Percentiles rank a stretch among this genome's conserved stretches.
Evolutionary conservation across 768 basidiomycete genomes (phyloP).

Genomic region (Mycena indigotica): DNA sequence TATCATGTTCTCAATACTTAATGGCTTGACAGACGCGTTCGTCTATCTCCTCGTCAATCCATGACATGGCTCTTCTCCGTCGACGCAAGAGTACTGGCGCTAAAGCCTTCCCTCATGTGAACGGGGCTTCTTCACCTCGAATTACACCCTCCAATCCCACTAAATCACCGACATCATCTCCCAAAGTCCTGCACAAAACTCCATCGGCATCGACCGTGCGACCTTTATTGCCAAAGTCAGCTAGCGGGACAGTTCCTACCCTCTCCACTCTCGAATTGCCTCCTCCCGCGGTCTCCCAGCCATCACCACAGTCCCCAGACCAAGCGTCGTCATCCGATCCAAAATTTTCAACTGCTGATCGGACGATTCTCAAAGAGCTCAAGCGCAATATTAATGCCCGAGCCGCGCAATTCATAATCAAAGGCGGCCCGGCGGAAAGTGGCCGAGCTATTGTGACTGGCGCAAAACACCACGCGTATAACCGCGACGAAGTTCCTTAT

Average conservation of each 20-base stretch:
- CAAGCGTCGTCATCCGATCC: constrained; percentile 22
- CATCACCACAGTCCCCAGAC: constrained; percentile 8
- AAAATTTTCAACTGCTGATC: constrained; percentile 63
- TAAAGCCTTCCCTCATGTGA: constrained; percentile 28
- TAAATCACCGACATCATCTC: constrained; percentile 13
- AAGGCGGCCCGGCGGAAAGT: constrained; percentile 40
- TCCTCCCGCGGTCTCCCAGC: constrained; percentile 3
- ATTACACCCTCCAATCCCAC: not conserved
- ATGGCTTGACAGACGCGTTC: constrained; percentile 11
- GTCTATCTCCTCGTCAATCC: constrained; percentile 12
- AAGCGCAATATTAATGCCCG: constrained; percentile 53
- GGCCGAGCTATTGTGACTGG: constrained; percentile 29
- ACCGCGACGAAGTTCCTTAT: constrained; percentile 59
- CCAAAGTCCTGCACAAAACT: constrained; percentile 17
- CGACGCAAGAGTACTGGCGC: constrained; percentile 38
- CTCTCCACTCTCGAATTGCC: constrained; percentile 8
- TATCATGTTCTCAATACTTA: not conserved
- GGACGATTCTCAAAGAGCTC: constrained; percentile 60
- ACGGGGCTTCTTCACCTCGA: constrained; percentile 9
- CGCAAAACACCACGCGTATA: constrained; percentile 60
- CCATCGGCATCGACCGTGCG: constrained; percentile 13
- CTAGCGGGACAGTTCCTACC: constrained; percentile 14
- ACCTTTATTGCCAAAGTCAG: constrained; percentile 12
- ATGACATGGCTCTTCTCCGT: constrained; percentile 30
- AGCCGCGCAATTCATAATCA: constrained; percentile 57